phyloP scores from a whole-genome alignment of 108 stramenopile genomes.

The Asterionellopsis glacialis region DNA sequence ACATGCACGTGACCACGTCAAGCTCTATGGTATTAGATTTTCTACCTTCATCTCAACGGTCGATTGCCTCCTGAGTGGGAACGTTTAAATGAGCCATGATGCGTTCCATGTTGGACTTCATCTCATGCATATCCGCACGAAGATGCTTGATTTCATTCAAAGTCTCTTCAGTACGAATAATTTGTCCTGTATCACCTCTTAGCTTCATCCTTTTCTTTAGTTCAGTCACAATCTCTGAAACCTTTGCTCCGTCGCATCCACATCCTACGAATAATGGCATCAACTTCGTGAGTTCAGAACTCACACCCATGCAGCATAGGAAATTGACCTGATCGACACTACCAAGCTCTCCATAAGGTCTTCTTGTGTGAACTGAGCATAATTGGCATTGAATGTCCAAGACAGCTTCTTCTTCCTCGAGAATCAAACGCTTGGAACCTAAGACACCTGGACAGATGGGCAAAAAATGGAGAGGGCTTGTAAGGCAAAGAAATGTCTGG shows the following conservation, averaged over 20 bases:
- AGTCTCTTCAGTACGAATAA: conserved; percentile 23
- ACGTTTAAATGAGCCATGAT: conserved; percentile 1
- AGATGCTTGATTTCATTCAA: conserved; percentile 1
- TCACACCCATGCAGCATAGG: conserved; percentile 20
- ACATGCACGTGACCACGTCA: no score
- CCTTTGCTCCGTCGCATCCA: conserved; percentile 25
- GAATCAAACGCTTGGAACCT: no score
- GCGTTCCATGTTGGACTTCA: conserved; percentile 1
- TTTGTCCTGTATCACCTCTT: conserved; percentile 30
- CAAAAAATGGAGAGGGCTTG: no score
- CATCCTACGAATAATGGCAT: conserved; percentile 16
- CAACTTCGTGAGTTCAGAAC: conserved; percentile 7
- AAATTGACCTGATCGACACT: conserved; percentile 16
- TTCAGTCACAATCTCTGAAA: conserved; percentile 27
- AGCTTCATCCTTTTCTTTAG: conserved; percentile 23
- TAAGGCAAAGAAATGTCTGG: no score
- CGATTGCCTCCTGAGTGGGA: not conserved
- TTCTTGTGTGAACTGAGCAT: not conserved
- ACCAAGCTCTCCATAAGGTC: conserved; percentile 37
- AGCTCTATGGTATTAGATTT: no score
- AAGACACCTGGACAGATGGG: no score
- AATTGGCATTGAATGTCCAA: no score
- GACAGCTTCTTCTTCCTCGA: no score
- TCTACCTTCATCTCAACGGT: no score
- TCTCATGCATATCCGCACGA: not conserved